phyloP scores from a whole-genome alignment of 1,139 yeast genomes.

The Entelexis paramagnoliae region DNA sequence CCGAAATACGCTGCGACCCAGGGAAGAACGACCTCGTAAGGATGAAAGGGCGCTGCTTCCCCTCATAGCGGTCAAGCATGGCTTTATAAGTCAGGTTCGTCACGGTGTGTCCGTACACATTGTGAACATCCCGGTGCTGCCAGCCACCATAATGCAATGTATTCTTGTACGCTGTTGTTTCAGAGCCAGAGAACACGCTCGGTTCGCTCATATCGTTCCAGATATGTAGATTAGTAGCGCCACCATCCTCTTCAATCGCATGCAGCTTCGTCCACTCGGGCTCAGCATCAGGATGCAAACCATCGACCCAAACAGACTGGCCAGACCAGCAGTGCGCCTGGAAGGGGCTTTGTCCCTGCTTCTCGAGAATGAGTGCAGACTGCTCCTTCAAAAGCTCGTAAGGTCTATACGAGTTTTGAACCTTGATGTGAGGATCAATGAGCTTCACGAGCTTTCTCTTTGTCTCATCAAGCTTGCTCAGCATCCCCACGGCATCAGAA shows the following conservation, averaged over 20 bases:
- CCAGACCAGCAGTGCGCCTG: constrained; percentile 99
- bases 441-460: constrained; percentile 77
- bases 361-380: constrained; percentile 32
- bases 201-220: constrained; percentile 99
- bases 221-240: constrained; percentile 53
- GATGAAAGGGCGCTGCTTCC: constrained; percentile 67
- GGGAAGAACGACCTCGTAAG: constrained; percentile 78
- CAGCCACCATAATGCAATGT: constrained; percentile 63
- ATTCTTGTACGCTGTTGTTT: constrained; percentile 79
- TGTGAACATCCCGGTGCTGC: constrained; percentile 90
- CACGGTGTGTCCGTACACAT: constrained; percentile 65
- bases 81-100: constrained; percentile 74
- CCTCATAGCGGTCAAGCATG: constrained; percentile 43
- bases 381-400: constrained; percentile 42
- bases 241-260: constrained; percentile 40
- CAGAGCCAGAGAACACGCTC: constrained; percentile 89
- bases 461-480: constrained; percentile 51
- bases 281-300: constrained; percentile 55
- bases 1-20: constrained; percentile 84
- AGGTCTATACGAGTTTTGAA: constrained; percentile 46
- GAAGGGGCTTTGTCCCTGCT: constrained; percentile 43
- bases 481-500: constrained; percentile 63
- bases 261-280: constrained; percentile 50
- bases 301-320: constrained; percentile 84
- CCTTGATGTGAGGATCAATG: constrained; percentile 84